A percentile compares a stretch with the other conserved stretches of the same genome.
These are phyloP conservation scores for Aureobasidium sp. DNA, from an alignment of 2,329 filamentous ascomycete species.

Conservation along the genomic window DNA sequence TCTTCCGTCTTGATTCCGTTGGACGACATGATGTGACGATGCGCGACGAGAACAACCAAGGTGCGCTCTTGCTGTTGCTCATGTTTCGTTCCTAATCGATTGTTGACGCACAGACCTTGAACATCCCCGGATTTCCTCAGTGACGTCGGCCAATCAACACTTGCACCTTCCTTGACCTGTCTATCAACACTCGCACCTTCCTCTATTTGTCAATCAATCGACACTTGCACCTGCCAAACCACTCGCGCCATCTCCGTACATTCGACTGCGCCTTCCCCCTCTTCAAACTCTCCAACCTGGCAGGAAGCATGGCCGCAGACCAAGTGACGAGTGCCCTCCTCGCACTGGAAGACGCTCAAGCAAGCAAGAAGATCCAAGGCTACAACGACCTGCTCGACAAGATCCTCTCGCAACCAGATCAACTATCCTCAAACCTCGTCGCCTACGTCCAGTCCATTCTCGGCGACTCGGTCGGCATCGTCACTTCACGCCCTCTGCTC, in stretches of 20 bases:
- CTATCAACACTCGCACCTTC: background rate
- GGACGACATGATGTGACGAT: slow-evolving; percentile 19
- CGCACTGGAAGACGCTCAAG: slow-evolving; percentile 39
- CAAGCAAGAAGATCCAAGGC: slow-evolving; percentile 43
- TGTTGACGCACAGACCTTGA: background rate
- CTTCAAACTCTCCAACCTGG: slow-evolving; percentile 1
- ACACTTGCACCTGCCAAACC: background rate
- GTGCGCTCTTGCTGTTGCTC: background rate
- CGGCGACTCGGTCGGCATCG: slow-evolving; percentile 61
- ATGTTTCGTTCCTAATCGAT: background rate
- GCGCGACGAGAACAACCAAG: background rate
- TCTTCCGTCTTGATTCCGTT: slow-evolving; percentile 34
- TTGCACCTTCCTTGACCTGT: background rate
- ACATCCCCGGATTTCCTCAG: background rate
- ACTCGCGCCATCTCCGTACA: background rate
- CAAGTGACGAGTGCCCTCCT: slow-evolving; percentile 41
- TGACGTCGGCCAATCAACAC: slow-evolving; percentile 9
- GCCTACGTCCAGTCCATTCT: slow-evolving; percentile 58
- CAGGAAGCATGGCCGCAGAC: background rate
- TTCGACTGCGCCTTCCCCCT: background rate
- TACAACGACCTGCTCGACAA: slow-evolving; percentile 51
- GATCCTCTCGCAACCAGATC: slow-evolving; percentile 39
- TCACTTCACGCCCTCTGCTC: slow-evolving; percentile 64
- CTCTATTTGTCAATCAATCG: too few relatives aligned
- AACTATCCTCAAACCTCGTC: slow-evolving; percentile 53